Base-by-base conservation (phyloP, 257 asterid species). In the Perilla frutescens region DNA sequence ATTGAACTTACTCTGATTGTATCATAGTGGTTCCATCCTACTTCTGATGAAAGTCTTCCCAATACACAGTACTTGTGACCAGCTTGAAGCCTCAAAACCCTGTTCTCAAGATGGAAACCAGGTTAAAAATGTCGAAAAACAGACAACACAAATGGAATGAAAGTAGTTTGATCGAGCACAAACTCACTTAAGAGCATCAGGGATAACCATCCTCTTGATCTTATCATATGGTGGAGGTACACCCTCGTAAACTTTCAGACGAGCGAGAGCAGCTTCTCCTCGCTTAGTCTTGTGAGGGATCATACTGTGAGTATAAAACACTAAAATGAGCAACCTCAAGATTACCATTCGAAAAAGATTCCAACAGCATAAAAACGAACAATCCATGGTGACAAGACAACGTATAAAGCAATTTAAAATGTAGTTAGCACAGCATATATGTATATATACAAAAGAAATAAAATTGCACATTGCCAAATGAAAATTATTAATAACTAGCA, bases 11-110 rank as follows among this genome's bases (percentile, higher is more conserved):
- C 98, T 93, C 79, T 87, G 79, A 93, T 89, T 11, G 92, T 93
- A 66, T 93, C 96, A 55, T 86, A 91, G 62, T 90, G 88, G 81
- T 91, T 91, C 98, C 98, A 93, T 70, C 98, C 98, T 43, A 93
- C 96, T 78, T 93, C 97, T 0, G 97, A 86, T 15, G 98, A 93
- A 39, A 93, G 96, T 76, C 85, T 77, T 44, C 98, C 98, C 87
- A 93, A 72, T 73, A 91, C 65, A 66, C 97, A 87, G 79, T 85
- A 91, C 70, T 91, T 91, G 70, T 91, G 97, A 3, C 97, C 97
- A 75, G 97, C 91, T 74, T 92, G 96, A 61, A 93, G 92, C 83
- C 96, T 85, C 91, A 93, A 68, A 59, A 93, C 97, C 96, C 96
- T 90, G 58, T 32, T 62, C 4, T 40, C 45, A 75, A 58, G 40